Base-by-base conservation (phyloP, 1,284 basidiomycete species). In the Fomitopsis pinicola region DNA sequence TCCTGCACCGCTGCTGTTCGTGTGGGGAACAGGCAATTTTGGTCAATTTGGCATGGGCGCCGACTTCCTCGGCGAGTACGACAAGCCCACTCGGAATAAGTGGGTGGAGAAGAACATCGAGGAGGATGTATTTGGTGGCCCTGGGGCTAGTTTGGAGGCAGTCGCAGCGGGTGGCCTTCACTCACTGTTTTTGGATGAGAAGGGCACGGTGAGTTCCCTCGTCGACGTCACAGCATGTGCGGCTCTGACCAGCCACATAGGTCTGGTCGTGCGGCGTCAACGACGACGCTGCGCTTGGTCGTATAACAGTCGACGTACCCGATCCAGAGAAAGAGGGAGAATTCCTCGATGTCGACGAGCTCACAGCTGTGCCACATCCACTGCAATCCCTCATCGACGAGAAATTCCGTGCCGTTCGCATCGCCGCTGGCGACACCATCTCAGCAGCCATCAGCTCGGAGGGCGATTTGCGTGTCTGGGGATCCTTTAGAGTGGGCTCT, bases 251-350 rank as follows among this genome's bases (percentile, higher is more conserved):
- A 5, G 42, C 58, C 42, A 56, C 40, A 54, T 69, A 92, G 91
- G 78, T 93, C 19, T 91, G 90, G 85, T 89, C 91, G 14, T 95
- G 89, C 75, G 95, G 95, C 50, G 87, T 92, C 65, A 97, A 98
- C 73, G 95, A 98, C 72, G 89, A 94, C 68, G 94, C 92, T 57
- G 91, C 92, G 38, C 83, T 98, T 22, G 95, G 95, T 22, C 85
- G 94, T 62, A 73, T 84, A 63, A 95, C 69, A 5, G 48, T 50
- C 35, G 52, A 67, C n/a, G 65, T 68, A 4, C 67, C 66, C 2
- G 58, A 71, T 54, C 67, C 67, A 14, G 67, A 67, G 54, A 66
- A 71, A 28, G 62, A 66, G 36, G 65, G 65, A 12, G 73, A 81
- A 55, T 81, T 81, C 65, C 76, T 92, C 58, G 87, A 89, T 63